These are phyloP conservation scores for Eucalyptus microcorys DNA, from an alignment of 345 rosid genomes.

Conservation along the genomic window DNA sequence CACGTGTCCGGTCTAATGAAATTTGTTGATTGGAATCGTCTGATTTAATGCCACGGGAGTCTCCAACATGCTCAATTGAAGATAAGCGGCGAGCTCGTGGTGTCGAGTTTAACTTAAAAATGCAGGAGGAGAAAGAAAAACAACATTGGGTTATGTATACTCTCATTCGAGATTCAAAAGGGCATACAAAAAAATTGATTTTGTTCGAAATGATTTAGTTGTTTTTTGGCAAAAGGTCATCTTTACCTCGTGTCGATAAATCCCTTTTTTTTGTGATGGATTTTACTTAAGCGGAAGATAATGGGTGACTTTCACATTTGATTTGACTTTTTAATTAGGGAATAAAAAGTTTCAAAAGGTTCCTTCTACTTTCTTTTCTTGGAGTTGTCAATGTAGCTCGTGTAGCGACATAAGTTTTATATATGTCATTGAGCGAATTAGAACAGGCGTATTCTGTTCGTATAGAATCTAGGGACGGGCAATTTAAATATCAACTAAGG, in stretches of 20 bases:
- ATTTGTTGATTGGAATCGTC: too few relatives aligned
- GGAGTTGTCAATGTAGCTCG: accelerated
- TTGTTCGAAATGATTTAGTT: not conserved
- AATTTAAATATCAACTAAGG: not conserved
- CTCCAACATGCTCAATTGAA: not conserved
- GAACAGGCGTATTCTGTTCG: accelerated
- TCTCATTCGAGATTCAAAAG: not conserved
- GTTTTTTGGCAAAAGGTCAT: not conserved
- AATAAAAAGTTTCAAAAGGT: not conserved
- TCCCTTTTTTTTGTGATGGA: not conserved
- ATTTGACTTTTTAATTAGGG: not conserved
- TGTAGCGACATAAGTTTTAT: not conserved
- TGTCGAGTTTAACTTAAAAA: not conserved
- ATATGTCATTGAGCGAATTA: accelerated
- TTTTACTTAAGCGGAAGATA: accelerated
- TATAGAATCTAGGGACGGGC: accelerated
- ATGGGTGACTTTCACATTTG: not conserved
- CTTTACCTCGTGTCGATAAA: accelerated
- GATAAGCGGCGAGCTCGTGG: not conserved
- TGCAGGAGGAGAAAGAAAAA: not conserved
- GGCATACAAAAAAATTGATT: not conserved
- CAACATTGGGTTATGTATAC: accelerated
- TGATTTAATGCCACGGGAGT: not conserved
- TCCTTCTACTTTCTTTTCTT: not conserved
- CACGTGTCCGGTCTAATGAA: not conserved